Percentiles rank a stretch among this genome's conserved stretches.
Evolutionary conservation across 768 basidiomycete genomes (phyloP).

Genomic region (Panaeolus cyanescens): DNA sequence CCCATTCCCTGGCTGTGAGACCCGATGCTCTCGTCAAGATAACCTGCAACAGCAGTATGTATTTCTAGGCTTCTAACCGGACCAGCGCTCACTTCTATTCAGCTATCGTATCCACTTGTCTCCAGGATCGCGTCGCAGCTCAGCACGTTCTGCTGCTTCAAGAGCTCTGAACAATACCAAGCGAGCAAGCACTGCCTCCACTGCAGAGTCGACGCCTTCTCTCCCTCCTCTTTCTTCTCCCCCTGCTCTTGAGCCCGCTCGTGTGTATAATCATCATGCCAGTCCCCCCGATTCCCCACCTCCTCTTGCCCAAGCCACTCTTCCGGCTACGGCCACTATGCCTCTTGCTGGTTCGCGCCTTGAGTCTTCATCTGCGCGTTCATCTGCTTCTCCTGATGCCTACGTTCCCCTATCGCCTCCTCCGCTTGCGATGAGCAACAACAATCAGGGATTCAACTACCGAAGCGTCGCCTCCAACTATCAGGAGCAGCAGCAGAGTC

Average conservation of each 20-base stretch:
- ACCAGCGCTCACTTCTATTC: constrained; percentile 3
- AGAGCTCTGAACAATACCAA: constrained; percentile 33
- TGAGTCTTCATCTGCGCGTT: constrained; percentile 12
- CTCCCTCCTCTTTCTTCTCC: constrained; percentile 39
- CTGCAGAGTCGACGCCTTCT: constrained; percentile 11
- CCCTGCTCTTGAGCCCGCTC: constrained; percentile 48
- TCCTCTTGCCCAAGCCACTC: constrained; percentile 51
- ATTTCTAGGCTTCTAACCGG: background rate
- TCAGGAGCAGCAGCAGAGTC: constrained; percentile 43
- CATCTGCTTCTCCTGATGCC: constrained; percentile 41
- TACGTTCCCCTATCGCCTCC: constrained; percentile 34
- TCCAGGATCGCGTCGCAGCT: constrained; percentile 72
- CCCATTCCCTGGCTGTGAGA: constrained; percentile 94
- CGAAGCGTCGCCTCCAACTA: constrained; percentile 44
- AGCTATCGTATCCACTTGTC: constrained; percentile 85
- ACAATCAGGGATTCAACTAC: constrained; percentile 31
- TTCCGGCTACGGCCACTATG: constrained; percentile 39
- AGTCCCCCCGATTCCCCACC: constrained; percentile 60
- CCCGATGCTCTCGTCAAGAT: constrained; percentile 87
- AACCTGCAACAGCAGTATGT: constrained; percentile 72
- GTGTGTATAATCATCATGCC: constrained; percentile 34
- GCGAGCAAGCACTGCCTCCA: constrained; percentile 8
- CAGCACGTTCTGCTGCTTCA: constrained; percentile 60
- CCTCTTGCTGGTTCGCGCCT: constrained; percentile 10
- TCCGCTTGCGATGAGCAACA: constrained; percentile 4